These are phyloP conservation scores for Glonium stellatum DNA, from an alignment of 495 filamentous ascomycete species.

Conservation along the genomic window DNA sequence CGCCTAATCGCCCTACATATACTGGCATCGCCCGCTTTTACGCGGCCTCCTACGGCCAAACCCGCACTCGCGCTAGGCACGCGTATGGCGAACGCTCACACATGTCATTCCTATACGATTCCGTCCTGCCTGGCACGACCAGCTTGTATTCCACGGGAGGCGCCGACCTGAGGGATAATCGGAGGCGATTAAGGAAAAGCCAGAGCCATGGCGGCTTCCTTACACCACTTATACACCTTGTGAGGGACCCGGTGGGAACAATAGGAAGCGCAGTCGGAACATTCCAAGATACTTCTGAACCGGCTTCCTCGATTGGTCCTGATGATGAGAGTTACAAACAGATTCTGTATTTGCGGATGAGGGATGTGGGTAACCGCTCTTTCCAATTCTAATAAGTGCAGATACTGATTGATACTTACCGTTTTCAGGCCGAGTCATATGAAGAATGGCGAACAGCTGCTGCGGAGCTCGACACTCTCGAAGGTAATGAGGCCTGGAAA, in stretches of 20 bases:
- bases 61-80: conserved; percentile 2
- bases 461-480: conserved; percentile 69
- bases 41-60: conserved; percentile 21
- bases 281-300: background rate
- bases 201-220: conserved; percentile 24
- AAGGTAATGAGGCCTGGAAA: conserved; percentile 82
- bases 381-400: background rate
- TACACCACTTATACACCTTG: conserved; percentile 24
- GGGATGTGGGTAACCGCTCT: conserved; percentile 19
- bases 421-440: conserved; percentile 30
- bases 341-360: conserved; percentile 29
- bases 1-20: background rate
- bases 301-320: background rate
- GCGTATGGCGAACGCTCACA: conserved; percentile 24
- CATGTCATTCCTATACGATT: conserved; percentile 31
- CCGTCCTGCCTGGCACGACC: conserved; percentile 23
- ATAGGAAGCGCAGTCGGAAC: conserved; percentile 8
- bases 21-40: background rate
- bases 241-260: conserved; percentile 22
- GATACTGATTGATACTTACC: conserved; percentile 6
- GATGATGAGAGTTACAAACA: conserved; percentile 19
- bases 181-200: conserved; percentile 7
- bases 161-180: conserved; percentile 3
- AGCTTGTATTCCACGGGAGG: conserved; percentile 10
- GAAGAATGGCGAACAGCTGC: conserved; percentile 49